phyloP scores from a whole-genome alignment of 2,329 filamentous ascomycete species.

The Rutstroemia sp. region DNA sequence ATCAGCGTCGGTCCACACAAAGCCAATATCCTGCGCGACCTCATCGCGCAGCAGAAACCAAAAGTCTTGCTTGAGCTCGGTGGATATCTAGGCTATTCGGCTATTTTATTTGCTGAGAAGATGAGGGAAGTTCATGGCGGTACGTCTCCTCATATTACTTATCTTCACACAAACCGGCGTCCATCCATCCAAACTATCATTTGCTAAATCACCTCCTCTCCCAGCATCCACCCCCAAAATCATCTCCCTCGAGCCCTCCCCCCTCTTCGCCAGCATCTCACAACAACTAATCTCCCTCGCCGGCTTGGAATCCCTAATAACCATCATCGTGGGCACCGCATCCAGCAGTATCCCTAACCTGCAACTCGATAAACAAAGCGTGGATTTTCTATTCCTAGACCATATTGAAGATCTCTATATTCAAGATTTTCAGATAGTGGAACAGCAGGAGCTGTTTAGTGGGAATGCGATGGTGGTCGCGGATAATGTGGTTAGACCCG shows the following conservation, averaged over 20 bases:
- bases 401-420: constrained; percentile 71
- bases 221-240: constrained; percentile 45
- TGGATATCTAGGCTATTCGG: constrained; percentile 76
- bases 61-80: constrained; percentile 67
- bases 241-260: constrained; percentile 56
- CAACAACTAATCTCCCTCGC: constrained; percentile 61
- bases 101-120: constrained; percentile 64
- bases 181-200: too few relatives aligned
- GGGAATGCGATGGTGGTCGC: constrained; percentile 55
- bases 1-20: constrained; percentile 75
- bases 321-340: constrained; percentile 61
- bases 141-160: constrained; percentile 32
- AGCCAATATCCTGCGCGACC: constrained; percentile 57
- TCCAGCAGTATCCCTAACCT: constrained; percentile 52
- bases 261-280: constrained; percentile 64
- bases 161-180: too few relatives aligned
- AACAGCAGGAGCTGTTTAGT: constrained; percentile 56
- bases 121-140: constrained; percentile 34
- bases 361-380: constrained; percentile 40
- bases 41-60: constrained; percentile 62
- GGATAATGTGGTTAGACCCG: constrained; percentile 63
- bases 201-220: too few relatives aligned
- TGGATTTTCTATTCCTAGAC: constrained; percentile 71
- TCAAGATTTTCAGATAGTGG: constrained; percentile 65
- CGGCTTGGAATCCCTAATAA: constrained; percentile 59